Conservation (phyloP, 2,329 filamentous ascomycete species). For the Tolypocladium tundrense region DNA sequence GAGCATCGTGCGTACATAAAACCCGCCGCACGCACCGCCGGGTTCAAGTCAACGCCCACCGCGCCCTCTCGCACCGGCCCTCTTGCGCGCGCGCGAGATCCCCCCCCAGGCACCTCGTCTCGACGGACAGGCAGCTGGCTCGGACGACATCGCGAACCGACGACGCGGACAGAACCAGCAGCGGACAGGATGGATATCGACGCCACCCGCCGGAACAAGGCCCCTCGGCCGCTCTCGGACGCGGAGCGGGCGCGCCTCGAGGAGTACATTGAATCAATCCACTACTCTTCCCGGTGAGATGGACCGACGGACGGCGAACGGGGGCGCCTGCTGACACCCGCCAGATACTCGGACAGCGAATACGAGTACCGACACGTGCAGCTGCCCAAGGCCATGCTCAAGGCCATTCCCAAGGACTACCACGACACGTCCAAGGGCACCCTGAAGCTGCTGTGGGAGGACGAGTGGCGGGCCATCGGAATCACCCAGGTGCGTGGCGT, state of each 20-base stretch:
- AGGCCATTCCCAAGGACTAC: constrained; percentile 90
- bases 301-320: neutral
- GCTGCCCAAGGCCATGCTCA: constrained; percentile 96
- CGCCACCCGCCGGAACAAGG: constrained; percentile 74
- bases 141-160: neutral
- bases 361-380: constrained; percentile 98
- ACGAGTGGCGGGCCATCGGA: constrained; percentile 93
- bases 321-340: neutral
- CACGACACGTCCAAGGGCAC: constrained; percentile 84
- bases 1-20: neutral
- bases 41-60: neutral
- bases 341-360: constrained; percentile 82
- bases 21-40: neutral
- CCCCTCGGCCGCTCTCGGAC: constrained; percentile 70
- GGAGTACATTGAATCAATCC: constrained; percentile 86
- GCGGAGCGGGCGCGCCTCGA: constrained; percentile 74
- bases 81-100: neutral
- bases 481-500: constrained; percentile 75
- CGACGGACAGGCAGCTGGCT: neutral
- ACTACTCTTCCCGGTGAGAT: constrained; percentile 79
- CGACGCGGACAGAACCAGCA: neutral
- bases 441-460: constrained; percentile 93
- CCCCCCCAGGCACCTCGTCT: neutral
- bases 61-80: neutral
- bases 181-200: constrained; percentile 54